Percentiles rank a stretch among this genome's conserved stretches.
Evolutionary conservation across 2,329 filamentous ascomycete genomes (phyloP).

Genomic region (Claviceps capensis): DNA sequence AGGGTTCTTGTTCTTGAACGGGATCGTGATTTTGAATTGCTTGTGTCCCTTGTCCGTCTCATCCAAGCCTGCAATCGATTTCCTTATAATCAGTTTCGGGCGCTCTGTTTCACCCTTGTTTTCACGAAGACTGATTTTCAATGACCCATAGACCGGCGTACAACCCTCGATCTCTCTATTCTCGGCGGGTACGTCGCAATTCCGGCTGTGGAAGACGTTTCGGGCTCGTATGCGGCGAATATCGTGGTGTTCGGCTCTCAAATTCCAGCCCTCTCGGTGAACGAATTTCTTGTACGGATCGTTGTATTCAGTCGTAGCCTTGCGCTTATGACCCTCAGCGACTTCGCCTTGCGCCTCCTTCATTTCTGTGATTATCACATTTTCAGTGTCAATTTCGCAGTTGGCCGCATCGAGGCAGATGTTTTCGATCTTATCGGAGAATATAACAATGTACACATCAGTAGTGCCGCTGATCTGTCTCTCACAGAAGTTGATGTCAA

Average conservation of each 20-base stretch:
- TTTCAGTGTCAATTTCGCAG: constrained; percentile 40
- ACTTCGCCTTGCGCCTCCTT: constrained; percentile 22
- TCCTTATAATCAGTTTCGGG: constrained; percentile 30
- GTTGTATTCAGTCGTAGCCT: constrained; percentile 30
- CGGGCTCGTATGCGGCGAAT: constrained; percentile 55
- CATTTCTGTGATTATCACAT: constrained; percentile 36
- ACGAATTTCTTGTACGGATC: constrained; percentile 57
- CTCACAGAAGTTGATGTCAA: constrained; percentile 76
- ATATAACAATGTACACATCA: constrained; percentile 62
- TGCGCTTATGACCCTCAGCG: constrained; percentile 22
- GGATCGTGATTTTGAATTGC: constrained; percentile 45
- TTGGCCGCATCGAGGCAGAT: constrained; percentile 49
- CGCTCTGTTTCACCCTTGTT: constrained; percentile 25
- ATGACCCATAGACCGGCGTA: constrained; percentile 40
- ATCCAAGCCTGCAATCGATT: constrained; percentile 23
- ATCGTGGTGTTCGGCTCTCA: constrained; percentile 62
- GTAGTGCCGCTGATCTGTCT: constrained; percentile 65
- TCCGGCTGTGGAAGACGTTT: constrained; percentile 36
- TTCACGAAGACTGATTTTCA: constrained; percentile 29
- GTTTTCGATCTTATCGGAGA: constrained; percentile 42
- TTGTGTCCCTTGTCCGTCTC: constrained; percentile 24
- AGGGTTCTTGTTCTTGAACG: constrained; percentile 62
- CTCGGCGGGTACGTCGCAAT: constrained; percentile 39
- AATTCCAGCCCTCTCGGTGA: constrained; percentile 45
- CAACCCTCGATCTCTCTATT: constrained; percentile 42